Conservation (phyloP, 2,329 filamentous ascomycete genomes). For the Botrytis fabae region DNA sequence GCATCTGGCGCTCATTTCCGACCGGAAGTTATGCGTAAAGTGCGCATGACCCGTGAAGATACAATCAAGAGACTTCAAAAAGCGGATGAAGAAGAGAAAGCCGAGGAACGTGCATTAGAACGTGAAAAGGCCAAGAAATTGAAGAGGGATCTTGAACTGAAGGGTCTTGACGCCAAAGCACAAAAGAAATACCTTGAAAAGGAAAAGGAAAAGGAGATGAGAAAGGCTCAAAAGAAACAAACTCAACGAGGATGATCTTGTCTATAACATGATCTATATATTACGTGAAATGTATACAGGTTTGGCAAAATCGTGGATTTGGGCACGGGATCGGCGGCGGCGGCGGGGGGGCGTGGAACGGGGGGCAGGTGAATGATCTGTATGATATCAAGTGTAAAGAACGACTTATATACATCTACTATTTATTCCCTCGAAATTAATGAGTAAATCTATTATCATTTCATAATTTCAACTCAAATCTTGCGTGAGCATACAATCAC, state of each 20-base stretch:
- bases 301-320: slow-evolving; percentile 5
- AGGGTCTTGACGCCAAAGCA: slow-evolving; percentile 74
- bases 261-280: slow-evolving; percentile 4
- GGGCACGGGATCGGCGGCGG: background rate
- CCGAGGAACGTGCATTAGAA: slow-evolving; percentile 72
- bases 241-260: slow-evolving; percentile 45
- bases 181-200: slow-evolving; percentile 84
- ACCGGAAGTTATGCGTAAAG: slow-evolving; percentile 82
- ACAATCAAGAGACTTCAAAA: slow-evolving; percentile 78
- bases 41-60: slow-evolving; percentile 77
- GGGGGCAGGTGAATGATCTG: background rate
- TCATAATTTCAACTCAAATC: background rate
- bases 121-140: slow-evolving; percentile 79
- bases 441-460: background rate
- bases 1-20: slow-evolving; percentile 80
- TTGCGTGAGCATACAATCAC: background rate
- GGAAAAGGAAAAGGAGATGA: slow-evolving; percentile 72
- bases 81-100: slow-evolving; percentile 75
- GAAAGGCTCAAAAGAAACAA: slow-evolving; percentile 63
- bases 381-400: slow-evolving; percentile 10
- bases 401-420: background rate
- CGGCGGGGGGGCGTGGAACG: background rate
- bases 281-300: slow-evolving; percentile 20
- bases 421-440: background rate
- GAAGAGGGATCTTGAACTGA: slow-evolving; percentile 82